These are phyloP conservation scores for Goffeauzyma gilvescens DNA, from an alignment of 768 basidiomycete species.

Conservation along the genomic window DNA sequence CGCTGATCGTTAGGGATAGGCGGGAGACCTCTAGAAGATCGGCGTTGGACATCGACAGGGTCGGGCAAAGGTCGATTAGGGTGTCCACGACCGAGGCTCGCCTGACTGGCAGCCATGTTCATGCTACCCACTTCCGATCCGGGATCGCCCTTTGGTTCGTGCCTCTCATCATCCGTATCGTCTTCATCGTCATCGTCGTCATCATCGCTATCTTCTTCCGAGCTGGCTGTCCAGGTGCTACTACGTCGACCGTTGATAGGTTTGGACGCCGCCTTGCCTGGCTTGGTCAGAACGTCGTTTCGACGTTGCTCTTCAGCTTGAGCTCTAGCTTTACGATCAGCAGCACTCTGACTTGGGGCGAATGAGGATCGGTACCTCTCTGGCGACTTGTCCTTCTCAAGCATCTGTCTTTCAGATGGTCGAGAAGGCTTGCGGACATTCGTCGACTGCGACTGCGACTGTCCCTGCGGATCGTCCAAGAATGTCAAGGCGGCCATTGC, in stretches of 20 bases:
- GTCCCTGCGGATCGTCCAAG: conserved; percentile 37
- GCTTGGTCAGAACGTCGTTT: conserved; percentile 56
- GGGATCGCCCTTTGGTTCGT: background rate
- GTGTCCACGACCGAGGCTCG: conserved; percentile 3
- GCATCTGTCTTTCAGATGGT: conserved; percentile 24
- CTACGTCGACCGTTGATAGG: conserved; percentile 34
- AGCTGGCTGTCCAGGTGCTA: conserved; percentile 42
- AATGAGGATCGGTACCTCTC: conserved; percentile 76
- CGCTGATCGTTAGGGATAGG: conserved; percentile 10
- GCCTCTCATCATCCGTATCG: conserved; percentile 13
- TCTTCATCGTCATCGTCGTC: conserved; percentile 45
- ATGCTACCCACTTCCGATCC: background rate
- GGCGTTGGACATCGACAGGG: background rate
- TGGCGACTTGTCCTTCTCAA: conserved; percentile 25
- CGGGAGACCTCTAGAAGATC: conserved; percentile 12
- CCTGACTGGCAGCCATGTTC: background rate
- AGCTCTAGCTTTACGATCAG: conserved; percentile 62
- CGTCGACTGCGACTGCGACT: conserved; percentile 13
- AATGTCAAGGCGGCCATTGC: conserved; percentile 63
- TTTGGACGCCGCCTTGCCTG: conserved; percentile 40
- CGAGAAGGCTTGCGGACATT: conserved; percentile 13
- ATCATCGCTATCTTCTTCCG: conserved; percentile 64
- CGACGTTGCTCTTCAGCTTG: conserved; percentile 69
- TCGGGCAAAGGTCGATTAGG: conserved; percentile 7
- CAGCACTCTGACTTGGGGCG: conserved; percentile 62